A percentile compares a stretch with the other conserved stretches of the same genome.
Evolutionary conservation across 768 basidiomycete genomes (phyloP).

Genomic region (Pleurotus djamor): DNA sequence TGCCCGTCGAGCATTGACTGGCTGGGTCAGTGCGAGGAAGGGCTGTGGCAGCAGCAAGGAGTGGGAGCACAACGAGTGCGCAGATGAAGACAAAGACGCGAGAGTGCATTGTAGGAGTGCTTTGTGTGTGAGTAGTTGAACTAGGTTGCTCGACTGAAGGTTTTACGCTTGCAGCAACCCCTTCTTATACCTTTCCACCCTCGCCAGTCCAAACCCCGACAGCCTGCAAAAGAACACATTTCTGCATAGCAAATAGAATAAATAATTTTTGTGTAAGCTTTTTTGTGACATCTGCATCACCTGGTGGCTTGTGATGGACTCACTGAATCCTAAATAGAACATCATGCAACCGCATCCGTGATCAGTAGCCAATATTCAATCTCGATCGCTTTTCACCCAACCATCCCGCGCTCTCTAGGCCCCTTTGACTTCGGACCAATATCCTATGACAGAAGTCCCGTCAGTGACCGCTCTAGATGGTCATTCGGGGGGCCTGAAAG

Average conservation of each 20-base stretch:
- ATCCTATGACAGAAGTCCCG: no score
- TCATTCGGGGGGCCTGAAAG: no score
- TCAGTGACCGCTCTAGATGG: no score
- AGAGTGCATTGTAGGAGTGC: constrained; percentile 5
- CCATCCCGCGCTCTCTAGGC: no score
- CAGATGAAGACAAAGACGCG: neutral
- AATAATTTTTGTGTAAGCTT: neutral
- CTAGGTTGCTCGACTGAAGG: constrained; percentile 6
- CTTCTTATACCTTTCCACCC: constrained; percentile 1
- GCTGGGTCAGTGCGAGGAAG: neutral
- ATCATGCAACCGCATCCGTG: no score
- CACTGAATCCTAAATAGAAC: no score
- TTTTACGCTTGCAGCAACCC: neutral
- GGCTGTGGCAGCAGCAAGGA: constrained; percentile 12
- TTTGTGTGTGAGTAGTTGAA: constrained; percentile 1
- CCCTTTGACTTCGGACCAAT: no score
- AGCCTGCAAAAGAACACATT: neutral
- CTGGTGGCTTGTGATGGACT: no score
- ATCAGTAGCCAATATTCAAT: no score
- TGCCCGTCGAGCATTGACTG: constrained; percentile 14
- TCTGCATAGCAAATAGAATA: neutral
- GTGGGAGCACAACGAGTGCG: neutral
- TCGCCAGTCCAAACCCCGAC: neutral
- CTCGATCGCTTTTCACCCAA: no score
- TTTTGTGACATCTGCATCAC: no score